Evolutionary conservation across 192 early-diverging fungal species (phyloP).

Genomic region (Gaertneriomyces sp.): DNA sequence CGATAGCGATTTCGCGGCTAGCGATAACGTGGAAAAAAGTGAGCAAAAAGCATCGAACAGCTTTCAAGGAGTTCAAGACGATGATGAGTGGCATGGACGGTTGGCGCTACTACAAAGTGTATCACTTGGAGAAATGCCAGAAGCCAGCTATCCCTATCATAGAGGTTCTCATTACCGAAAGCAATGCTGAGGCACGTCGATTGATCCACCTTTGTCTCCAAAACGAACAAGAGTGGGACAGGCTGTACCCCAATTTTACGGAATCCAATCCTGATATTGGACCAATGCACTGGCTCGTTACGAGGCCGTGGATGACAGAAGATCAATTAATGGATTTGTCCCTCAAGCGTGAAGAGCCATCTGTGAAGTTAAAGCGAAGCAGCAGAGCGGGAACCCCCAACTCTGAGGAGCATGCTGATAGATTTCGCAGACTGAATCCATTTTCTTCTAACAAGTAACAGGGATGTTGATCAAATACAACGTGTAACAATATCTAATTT

Average conservation of each 20-base stretch:
- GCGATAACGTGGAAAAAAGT: slow-evolving; percentile 21
- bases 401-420: too few species aligned
- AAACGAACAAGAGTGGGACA: slow-evolving; percentile 19
- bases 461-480: neutral
- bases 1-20: slow-evolving; percentile 10
- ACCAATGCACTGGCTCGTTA: slow-evolving; percentile 27
- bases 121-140: neutral
- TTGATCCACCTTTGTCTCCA: slow-evolving; percentile 9
- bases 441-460: too few species aligned
- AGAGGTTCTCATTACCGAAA: neutral
- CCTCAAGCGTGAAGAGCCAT: too few species aligned
- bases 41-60: slow-evolving; percentile 3
- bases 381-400: too few species aligned
- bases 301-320: slow-evolving; percentile 18
- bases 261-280: neutral
- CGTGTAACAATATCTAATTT: neutral
- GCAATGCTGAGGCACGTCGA: slow-evolving; percentile 3
- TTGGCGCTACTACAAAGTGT: neutral
- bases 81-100: neutral
- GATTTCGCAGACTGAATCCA: too few species aligned
- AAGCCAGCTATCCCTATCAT: slow-evolving; percentile 13
- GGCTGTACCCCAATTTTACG: neutral
- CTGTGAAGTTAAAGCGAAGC: too few species aligned
- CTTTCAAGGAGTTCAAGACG: neutral
- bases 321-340: slow-evolving; percentile 1